These are phyloP conservation scores for Singerocomus rubriflavus DNA, from an alignment of 1,284 basidiomycete species.

Conservation along the genomic window DNA sequence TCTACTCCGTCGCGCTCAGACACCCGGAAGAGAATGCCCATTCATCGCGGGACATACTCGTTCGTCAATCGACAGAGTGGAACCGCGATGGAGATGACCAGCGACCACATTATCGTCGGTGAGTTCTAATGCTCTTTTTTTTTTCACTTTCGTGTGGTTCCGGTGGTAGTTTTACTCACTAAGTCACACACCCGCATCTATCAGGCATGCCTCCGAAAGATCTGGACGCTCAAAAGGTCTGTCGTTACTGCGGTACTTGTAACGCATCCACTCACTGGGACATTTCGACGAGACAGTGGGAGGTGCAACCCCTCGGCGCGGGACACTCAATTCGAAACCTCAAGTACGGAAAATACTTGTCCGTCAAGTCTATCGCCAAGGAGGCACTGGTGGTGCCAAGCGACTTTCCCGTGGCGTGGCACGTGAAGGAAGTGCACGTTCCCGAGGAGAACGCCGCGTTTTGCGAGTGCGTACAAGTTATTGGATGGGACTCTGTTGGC, in stretches of 20 bases:
- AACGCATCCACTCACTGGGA: too few species aligned
- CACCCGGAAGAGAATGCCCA: conserved; percentile 21
- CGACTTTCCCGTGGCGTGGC: conserved; percentile 30
- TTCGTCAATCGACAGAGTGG: conserved; percentile 33
- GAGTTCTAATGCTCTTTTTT: background rate
- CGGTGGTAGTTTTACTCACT: too few species aligned
- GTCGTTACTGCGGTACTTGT: background rate
- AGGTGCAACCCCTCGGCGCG: conserved; percentile 29
- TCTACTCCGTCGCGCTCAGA: conserved; percentile 12
- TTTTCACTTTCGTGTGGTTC: too few species aligned
- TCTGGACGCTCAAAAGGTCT: conserved; percentile 29
- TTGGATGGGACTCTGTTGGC: too few species aligned
- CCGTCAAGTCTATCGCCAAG: conserved; percentile 21
- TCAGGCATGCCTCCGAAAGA: conserved; percentile 31
- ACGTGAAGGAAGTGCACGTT: conserved; percentile 25
- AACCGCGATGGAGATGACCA: conserved; percentile 32
- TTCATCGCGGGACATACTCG: conserved; percentile 33
- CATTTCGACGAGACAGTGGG: conserved; percentile 19
- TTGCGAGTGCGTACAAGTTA: conserved; percentile 22
- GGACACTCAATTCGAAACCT: conserved; percentile 32
- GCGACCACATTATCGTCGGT: conserved; percentile 26
- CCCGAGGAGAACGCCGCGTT: conserved; percentile 30
- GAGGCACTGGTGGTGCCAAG: conserved; percentile 21
- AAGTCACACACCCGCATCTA: too few species aligned
- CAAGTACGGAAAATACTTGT: conserved; percentile 33